phyloP scores from a whole-genome alignment of 805 yeast genomes.

The Nakazawaea siamensis region DNA sequence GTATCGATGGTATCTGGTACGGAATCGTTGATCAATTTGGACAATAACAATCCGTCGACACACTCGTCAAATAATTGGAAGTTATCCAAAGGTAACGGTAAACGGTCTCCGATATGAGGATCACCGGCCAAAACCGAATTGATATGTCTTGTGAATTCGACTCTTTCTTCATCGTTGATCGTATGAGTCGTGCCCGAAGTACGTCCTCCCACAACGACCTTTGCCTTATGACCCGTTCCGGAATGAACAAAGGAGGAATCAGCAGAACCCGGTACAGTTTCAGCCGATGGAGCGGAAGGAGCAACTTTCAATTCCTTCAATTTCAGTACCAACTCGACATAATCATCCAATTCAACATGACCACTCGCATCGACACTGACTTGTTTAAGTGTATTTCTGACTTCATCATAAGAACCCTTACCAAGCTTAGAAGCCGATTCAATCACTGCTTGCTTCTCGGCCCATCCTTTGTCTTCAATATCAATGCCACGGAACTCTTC shows the following conservation, averaged over 20 bases:
- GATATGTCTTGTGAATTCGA: constrained; percentile 93
- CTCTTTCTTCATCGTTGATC: constrained; percentile 93
- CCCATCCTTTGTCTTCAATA: constrained; percentile 87
- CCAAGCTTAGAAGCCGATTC: constrained; percentile 77
- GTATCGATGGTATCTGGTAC: constrained; percentile 98
- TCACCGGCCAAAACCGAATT: constrained; percentile 89
- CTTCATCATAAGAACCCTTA: constrained; percentile 79
- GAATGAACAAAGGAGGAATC: constrained; percentile 26
- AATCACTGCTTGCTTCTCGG: constrained; percentile 84
- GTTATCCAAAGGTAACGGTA: constrained; percentile 89
- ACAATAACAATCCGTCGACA: constrained; percentile 87
- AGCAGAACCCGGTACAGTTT: constrained; percentile 10
- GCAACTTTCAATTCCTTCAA: constrained; percentile 43
- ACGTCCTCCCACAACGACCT: constrained; percentile 76
- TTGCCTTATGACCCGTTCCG: constrained; percentile 38
- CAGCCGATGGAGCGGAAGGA: constrained; percentile 14
- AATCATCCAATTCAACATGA: constrained; percentile 93
- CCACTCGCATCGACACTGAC: constrained; percentile 96
- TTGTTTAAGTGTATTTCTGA: constrained; percentile 85
- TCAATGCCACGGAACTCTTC: constrained; percentile 86
- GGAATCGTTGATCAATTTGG: constrained; percentile 92
- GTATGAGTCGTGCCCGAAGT: constrained; percentile 94
- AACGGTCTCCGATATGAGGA: constrained; percentile 67
- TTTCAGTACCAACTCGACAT: constrained; percentile 75
- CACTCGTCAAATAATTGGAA: constrained; percentile 97